A percentile compares a stretch with the other conserved stretches of the same genome.
These are phyloP conservation scores for Cordyceps javanica DNA, from an alignment of 2,329 filamentous ascomycete genomes.

Conservation along the genomic window DNA sequence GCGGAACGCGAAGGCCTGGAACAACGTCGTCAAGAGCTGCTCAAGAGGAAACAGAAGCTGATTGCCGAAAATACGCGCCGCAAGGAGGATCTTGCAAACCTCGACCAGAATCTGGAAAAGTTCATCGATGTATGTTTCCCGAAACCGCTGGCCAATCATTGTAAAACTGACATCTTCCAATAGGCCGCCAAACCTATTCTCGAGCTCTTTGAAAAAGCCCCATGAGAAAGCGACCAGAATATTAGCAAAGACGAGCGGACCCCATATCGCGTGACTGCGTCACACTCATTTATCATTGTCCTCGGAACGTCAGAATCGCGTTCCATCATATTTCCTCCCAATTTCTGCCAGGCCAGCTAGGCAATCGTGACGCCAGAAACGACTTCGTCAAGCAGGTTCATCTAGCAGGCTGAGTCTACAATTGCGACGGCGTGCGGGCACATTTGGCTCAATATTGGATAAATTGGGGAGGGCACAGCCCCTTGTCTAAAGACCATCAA, in stretches of 20 bases:
- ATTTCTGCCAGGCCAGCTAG: no score
- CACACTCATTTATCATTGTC: no score
- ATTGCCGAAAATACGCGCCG: slow-evolving; percentile 77
- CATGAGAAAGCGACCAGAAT: slow-evolving; percentile 25
- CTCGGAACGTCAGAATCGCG: no score
- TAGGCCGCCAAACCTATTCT: slow-evolving; percentile 85
- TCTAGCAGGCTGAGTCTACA: neutral
- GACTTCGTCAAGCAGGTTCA: neutral
- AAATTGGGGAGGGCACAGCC: neutral
- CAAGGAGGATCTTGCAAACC: slow-evolving; percentile 84
- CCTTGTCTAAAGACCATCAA: neutral
- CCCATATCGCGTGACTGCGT: neutral
- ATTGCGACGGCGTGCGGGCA: neutral
- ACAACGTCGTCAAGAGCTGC: slow-evolving; percentile 69
- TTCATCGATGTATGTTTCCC: slow-evolving; percentile 70
- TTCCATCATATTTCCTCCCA: no score
- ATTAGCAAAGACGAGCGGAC: neutral
- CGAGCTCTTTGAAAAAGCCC: slow-evolving; percentile 73
- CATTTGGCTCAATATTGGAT: neutral
- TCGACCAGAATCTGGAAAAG: slow-evolving; percentile 88
- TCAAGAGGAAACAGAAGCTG: slow-evolving; percentile 59
- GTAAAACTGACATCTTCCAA: slow-evolving; percentile 16
- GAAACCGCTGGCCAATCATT: neutral
- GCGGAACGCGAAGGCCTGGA: slow-evolving; percentile 79
- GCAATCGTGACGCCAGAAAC: neutral